Evolutionary conservation across 495 filamentous ascomycete species (phyloP), one percentile per base, ranked within the genome.

Genomic region (Oidiodendron maius): DNA sequence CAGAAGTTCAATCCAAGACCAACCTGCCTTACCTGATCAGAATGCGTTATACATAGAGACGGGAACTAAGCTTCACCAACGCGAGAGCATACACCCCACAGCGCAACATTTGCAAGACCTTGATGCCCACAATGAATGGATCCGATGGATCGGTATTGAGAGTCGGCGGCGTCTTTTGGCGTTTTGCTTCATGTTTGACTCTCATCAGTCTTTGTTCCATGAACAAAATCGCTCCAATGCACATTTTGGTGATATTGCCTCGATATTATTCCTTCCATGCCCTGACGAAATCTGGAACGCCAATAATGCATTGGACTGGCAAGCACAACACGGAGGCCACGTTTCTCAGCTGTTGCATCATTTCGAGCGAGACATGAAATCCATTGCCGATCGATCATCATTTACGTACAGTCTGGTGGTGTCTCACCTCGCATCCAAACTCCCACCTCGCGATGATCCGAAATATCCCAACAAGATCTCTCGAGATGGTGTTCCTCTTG

Each of bases 151-250:
- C 32, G 58, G 70, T 34, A 53, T 56, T 20, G 76, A 79, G 53
- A 63, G 68, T 18, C 63, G 59, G 51, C 71, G 70, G n/a, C 69
- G 76, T 28, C 66, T 78, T 41, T 57, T 75, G 15, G 63, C 67
- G 37, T 66, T 64, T 9, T 79, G 71, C 60, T 71, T 76, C 61
- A 56, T 73, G 53, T 60, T 70, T 46, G 74, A 79, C 60, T 62
- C 71, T 15, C 76, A 76, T 46, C 61, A 72, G 44, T 64, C 71
- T 39, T 60, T 68, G 46, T 75, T 69, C 49, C 69, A 76, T 47
- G 70, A 76, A 58, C 68, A 71, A 46, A 50, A 52, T n/a, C 63
- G 63, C 8, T 60, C 55, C 8, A 50, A 53, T 20, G 13, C 48
- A 0, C 36, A 30, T 3, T 4, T 12, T 2, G 48, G 48, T 13